Evolutionary conservation across 108 stramenopile species (phyloP).

Genomic region (Schizochytrium sp.): DNA sequence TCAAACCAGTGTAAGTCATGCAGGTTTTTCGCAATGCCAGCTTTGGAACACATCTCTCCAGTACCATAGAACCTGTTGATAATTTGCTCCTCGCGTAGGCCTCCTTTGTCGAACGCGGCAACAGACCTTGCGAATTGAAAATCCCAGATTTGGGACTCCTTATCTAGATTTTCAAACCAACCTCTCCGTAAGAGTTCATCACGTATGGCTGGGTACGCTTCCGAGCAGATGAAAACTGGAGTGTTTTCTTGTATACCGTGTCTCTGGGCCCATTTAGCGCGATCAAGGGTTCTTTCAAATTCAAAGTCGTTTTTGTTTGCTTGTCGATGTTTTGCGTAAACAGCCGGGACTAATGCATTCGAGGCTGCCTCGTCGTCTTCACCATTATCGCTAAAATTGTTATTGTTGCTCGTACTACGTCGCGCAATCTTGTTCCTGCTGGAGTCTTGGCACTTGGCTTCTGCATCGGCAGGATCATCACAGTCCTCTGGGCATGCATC

Average conservation of each 20-base stretch:
- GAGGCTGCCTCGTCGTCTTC: not conserved
- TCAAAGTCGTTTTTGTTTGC: constrained; percentile 21
- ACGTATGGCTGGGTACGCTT: constrained; percentile 80
- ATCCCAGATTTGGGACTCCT: constrained; percentile 75
- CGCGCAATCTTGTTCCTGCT: not conserved
- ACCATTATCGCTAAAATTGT: not conserved
- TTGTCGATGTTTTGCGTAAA: not conserved
- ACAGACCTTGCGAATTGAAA: constrained; percentile 72
- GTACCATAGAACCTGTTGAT: constrained; percentile 77
- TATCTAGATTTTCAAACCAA: constrained; percentile 75
- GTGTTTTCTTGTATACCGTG: constrained; percentile 65
- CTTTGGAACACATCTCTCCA: constrained; percentile 76
- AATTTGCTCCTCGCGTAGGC: constrained; percentile 72
- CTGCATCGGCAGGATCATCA: not conserved
- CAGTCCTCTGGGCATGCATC: not conserved
- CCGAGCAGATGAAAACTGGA: constrained; percentile 75
- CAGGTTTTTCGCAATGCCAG: constrained; percentile 71
- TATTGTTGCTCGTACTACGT: not conserved
- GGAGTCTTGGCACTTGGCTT: not conserved
- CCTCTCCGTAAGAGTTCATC: constrained; percentile 74
- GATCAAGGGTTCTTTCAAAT: not conserved
- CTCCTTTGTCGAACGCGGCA: constrained; percentile 53
- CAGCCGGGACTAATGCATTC: not conserved
- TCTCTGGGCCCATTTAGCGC: constrained; percentile 68
- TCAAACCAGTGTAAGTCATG: constrained; percentile 72